Evolutionary conservation across 129 eudicot species (phyloP).

Genomic region (Artemisia annua): DNA sequence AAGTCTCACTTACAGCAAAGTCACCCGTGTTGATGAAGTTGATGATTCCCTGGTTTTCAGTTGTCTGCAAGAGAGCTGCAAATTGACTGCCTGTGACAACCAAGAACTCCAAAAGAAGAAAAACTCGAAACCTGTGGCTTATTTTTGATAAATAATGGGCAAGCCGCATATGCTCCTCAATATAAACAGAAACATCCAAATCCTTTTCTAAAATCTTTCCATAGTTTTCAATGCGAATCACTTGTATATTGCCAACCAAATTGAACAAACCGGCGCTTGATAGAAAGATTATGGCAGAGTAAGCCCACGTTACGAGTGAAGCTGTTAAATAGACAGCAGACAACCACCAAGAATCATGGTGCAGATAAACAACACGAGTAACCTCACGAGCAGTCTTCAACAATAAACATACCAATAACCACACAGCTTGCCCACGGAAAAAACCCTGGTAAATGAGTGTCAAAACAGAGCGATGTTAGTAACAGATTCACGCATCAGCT

Average conservation of each 20-base stretch:
- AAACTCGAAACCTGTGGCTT: conserved; percentile 70
- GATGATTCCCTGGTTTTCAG: conserved; percentile 45
- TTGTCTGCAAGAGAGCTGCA: conserved; percentile 48
- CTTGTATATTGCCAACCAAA: conserved; percentile 59
- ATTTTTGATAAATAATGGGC: conserved; percentile 60
- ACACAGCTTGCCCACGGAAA: conserved; percentile 37
- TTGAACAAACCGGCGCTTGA: conserved; percentile 57
- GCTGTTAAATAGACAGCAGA: conserved; percentile 35
- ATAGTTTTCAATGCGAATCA: conserved; percentile 66
- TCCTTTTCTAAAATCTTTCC: conserved; percentile 59
- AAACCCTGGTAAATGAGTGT: conserved; percentile 37
- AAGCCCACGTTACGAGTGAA: conserved; percentile 53
- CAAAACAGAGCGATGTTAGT: background rate
- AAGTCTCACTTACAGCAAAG: conserved; percentile 50
- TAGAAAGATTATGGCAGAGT: conserved; percentile 40
- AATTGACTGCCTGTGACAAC: conserved; percentile 59
- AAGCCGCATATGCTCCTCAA: conserved; percentile 58
- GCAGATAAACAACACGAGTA: conserved; percentile 40
- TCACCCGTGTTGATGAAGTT: conserved; percentile 62
- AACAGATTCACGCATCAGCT: background rate
- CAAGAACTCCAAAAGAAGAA: conserved; percentile 55
- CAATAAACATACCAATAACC: conserved; percentile 52
- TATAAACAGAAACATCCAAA: conserved; percentile 39
- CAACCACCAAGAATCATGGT: conserved; percentile 52
- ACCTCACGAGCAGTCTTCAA: conserved; percentile 55